A percentile compares a stretch with the other conserved stretches of the same genome.
Conservation (phyloP, 2,329 filamentous ascomycete species). For the Lasiodiplodia sp. region DNA sequence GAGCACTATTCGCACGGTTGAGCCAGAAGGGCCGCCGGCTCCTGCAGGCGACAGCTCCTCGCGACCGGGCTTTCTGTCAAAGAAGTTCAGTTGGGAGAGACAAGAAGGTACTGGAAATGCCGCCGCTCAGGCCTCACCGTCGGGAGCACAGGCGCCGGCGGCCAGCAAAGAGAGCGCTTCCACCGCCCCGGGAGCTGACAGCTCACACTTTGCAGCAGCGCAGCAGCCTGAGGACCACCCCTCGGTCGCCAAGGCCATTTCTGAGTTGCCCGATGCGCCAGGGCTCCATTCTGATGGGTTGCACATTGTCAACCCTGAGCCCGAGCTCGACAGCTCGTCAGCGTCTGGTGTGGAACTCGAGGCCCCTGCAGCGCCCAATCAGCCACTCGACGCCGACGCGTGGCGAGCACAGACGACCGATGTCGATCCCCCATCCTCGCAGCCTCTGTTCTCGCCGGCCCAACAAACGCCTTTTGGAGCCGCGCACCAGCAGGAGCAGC, state of each 20-base stretch:
- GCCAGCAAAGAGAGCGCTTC: conserved; percentile 13
- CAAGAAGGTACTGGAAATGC: conserved; percentile 27
- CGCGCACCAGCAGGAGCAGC: conserved; percentile 22
- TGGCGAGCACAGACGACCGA: conserved; percentile 28
- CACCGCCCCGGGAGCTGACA: conserved; percentile 13
- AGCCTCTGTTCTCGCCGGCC: neutral
- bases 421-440: conserved; percentile 30
- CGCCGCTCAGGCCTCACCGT: conserved; percentile 21
- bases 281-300: conserved; percentile 27
- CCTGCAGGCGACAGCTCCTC: conserved; percentile 20
- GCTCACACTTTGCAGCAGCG: conserved; percentile 10
- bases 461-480: conserved; percentile 2
- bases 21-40: conserved; percentile 14
- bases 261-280: conserved; percentile 23
- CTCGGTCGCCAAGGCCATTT: conserved; percentile 22
- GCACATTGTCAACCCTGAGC: conserved; percentile 33
- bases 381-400: conserved; percentile 28
- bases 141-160: conserved; percentile 15
- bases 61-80: conserved; percentile 35
- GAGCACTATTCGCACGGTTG: conserved; percentile 21
- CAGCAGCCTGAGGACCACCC: conserved; percentile 1
- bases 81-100: conserved; percentile 50
- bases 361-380: conserved; percentile 29
- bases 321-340: conserved; percentile 23
- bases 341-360: conserved; percentile 28